Percentiles rank a stretch among this genome's conserved stretches.
Conservation (phyloP, 768 basidiomycete species). For the Dacryopinax spathularia region DNA sequence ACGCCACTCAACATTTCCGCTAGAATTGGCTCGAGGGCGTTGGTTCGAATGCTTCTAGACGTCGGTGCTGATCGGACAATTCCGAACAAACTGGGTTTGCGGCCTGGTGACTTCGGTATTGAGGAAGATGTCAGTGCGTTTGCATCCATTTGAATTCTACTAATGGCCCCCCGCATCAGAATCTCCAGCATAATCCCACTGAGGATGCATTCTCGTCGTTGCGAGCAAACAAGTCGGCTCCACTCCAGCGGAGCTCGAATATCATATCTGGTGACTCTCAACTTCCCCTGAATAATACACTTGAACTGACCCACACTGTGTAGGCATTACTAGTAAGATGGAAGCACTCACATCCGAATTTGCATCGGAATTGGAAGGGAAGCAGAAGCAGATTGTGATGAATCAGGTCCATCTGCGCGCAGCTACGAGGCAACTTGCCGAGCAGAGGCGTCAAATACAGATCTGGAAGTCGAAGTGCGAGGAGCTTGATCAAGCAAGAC, state of each 20-base stretch:
- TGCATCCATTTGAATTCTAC: not conserved
- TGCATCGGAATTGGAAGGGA: slow-evolving; percentile 64
- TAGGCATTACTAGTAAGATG: slow-evolving; percentile 79
- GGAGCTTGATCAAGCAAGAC: slow-evolving; percentile 67
- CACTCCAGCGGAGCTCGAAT: slow-evolving; percentile 78
- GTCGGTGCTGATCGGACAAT: slow-evolving; percentile 82
- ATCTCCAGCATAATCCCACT: slow-evolving; percentile 23
- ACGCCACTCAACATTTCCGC: slow-evolving; percentile 93
- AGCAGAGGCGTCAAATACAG: slow-evolving; percentile 75
- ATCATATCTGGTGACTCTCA: slow-evolving; percentile 52
- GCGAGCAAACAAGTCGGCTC: slow-evolving; percentile 56
- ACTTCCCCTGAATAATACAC: not conserved
- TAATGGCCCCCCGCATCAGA: slow-evolving; percentile 20
- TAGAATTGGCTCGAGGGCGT: slow-evolving; percentile 72
- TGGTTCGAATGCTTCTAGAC: slow-evolving; percentile 77
- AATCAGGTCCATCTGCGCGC: slow-evolving; percentile 77
- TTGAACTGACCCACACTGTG: slow-evolving; percentile 9
- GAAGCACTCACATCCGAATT: slow-evolving; percentile 66
- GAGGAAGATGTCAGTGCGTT: slow-evolving; percentile 59
- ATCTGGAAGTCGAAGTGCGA: slow-evolving; percentile 55
- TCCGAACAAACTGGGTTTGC: slow-evolving; percentile 83
- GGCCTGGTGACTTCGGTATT: slow-evolving; percentile 89
- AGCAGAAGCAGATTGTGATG: slow-evolving; percentile 75
- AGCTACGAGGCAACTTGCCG: slow-evolving; percentile 79
- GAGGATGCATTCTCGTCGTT: slow-evolving; percentile 70